Conservation (phyloP, 441 rosid genomes). For the Gossypium aridum region DNA sequence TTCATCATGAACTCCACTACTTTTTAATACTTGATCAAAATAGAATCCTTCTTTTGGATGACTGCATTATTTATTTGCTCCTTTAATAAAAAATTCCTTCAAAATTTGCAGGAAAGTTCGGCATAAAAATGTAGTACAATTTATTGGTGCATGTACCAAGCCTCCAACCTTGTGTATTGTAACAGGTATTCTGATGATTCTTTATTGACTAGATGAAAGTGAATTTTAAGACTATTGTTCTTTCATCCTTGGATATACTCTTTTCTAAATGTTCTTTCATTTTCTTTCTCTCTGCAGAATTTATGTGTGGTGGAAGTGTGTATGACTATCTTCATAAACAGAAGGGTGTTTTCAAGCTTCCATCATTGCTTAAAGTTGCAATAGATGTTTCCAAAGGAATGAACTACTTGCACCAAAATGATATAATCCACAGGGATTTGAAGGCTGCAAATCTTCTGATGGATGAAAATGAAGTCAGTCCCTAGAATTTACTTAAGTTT, state of each 20-base stretch:
- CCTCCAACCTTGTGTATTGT: conserved; percentile 64
- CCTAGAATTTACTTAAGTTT: conserved; percentile 1
- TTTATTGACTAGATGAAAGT: conserved; percentile 1
- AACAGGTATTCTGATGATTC: conserved; percentile 34
- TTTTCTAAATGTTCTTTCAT: background rate
- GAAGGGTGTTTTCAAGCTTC: conserved; percentile 64
- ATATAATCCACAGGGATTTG: conserved; percentile 70
- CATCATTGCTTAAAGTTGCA: conserved; percentile 58
- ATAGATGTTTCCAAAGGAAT: conserved; percentile 75
- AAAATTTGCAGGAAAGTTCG: conserved; percentile 56
- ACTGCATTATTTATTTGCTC: conserved; percentile 8
- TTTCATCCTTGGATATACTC: background rate
- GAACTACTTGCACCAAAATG: conserved; percentile 68
- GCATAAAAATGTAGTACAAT: conserved; percentile 69
- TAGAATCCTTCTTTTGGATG: conserved; percentile 31
- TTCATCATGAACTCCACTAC: background rate
- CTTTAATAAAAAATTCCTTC: conserved; percentile 11
- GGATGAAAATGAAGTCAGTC: conserved; percentile 69
- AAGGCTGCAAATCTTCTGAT: conserved; percentile 69
- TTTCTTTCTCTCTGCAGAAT: conserved; percentile 31
- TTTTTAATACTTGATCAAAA: background rate
- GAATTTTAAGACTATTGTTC: background rate
- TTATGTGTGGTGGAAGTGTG: conserved; percentile 74
- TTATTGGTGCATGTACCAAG: conserved; percentile 79
- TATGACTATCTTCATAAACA: conserved; percentile 72